These are phyloP conservation scores for Gonapodya prolifera DNA, from an alignment of 192 early-diverging fungal genomes.

Conservation along the genomic window DNA sequence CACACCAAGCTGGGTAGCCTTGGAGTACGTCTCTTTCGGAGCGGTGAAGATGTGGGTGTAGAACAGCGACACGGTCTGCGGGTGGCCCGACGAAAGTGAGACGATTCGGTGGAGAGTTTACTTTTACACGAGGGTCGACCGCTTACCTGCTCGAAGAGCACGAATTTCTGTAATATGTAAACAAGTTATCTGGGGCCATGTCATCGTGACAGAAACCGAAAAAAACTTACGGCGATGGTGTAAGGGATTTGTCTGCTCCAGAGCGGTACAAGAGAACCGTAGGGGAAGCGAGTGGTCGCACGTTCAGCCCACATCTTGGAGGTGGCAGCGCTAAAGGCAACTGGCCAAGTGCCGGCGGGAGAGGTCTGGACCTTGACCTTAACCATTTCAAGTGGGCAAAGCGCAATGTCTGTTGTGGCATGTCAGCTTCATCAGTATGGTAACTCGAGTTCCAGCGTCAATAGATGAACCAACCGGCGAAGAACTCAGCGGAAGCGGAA, in stretches of 20 bases:
- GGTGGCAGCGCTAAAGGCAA: slow-evolving; percentile 43
- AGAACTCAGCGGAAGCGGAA: slow-evolving; percentile 66
- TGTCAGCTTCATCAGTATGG: too few relatives aligned
- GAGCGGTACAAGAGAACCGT: slow-evolving; percentile 46
- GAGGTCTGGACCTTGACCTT: slow-evolving; percentile 82
- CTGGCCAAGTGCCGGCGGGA: slow-evolving; percentile 54
- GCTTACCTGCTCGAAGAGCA: neutral
- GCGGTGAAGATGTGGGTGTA: slow-evolving; percentile 45
- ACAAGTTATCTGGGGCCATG: neutral
- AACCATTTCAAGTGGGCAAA: slow-evolving; percentile 77
- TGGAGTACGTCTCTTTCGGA: slow-evolving; percentile 58
- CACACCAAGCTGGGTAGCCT: slow-evolving; percentile 59
- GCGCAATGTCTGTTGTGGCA: slow-evolving; percentile 50
- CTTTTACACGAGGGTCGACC: neutral
- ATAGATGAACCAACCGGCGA: slow-evolving; percentile 30
- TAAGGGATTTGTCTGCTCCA: slow-evolving; percentile 77
- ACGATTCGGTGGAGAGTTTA: too few relatives aligned
- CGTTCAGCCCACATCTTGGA: slow-evolving; percentile 20
- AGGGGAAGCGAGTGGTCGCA: slow-evolving; percentile 43
- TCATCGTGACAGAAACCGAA: slow-evolving; percentile 7
- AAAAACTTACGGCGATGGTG: slow-evolving; percentile 73
- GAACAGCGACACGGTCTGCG: slow-evolving; percentile 45
- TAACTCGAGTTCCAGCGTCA: too few relatives aligned
- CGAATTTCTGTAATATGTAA: neutral
- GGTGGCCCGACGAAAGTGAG: neutral